Conservation (phyloP, 2,329 filamentous ascomycete genomes). For the Ophiocordyceps camponoti-floridani region DNA sequence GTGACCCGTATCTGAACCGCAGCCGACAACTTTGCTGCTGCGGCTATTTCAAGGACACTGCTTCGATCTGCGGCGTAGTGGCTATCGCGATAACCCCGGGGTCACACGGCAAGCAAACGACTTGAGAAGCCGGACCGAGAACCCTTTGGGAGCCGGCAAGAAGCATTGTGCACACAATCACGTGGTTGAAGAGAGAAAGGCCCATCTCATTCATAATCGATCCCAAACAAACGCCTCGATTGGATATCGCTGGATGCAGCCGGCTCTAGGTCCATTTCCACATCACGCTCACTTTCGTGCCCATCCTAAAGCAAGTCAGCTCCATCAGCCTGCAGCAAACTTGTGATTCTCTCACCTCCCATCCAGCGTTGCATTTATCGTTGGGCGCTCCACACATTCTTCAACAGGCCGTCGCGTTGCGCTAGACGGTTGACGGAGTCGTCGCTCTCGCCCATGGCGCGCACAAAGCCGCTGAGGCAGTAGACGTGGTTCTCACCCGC, state of each 20-base stretch:
- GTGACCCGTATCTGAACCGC: conserved; percentile 51
- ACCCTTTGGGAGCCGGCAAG: conserved; percentile 36
- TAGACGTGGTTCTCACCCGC: conserved; percentile 96
- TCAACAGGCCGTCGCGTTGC: conserved; percentile 91
- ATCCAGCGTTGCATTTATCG: conserved; percentile 25
- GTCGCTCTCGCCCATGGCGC: conserved; percentile 94
- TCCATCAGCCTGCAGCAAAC: conserved; percentile 2
- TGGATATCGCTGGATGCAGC: conserved; percentile 25
- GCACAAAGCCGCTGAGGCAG: conserved; percentile 92
- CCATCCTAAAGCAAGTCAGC: conserved; percentile 8
- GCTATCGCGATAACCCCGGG: conserved; percentile 39
- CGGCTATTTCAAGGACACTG: conserved; percentile 41
- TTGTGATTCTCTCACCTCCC: neutral
- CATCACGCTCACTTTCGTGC: conserved; percentile 19
- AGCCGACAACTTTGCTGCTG: conserved; percentile 32
- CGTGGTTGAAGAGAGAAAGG: no score
- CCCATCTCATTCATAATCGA: neutral
- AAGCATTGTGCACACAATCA: conserved; percentile 6
- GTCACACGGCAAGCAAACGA: conserved; percentile 27
- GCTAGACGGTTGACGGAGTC: conserved; percentile 90
- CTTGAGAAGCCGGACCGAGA: conserved; percentile 22
- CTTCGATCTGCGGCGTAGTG: conserved; percentile 37
- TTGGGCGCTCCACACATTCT: conserved; percentile 82
- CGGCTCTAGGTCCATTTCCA: conserved; percentile 21
- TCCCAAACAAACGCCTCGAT: conserved; percentile 20